Percentiles rank a stretch among this genome's conserved stretches.
Conservation (phyloP, 2,329 filamentous ascomycete genomes). For the Diaporthe sp. region DNA sequence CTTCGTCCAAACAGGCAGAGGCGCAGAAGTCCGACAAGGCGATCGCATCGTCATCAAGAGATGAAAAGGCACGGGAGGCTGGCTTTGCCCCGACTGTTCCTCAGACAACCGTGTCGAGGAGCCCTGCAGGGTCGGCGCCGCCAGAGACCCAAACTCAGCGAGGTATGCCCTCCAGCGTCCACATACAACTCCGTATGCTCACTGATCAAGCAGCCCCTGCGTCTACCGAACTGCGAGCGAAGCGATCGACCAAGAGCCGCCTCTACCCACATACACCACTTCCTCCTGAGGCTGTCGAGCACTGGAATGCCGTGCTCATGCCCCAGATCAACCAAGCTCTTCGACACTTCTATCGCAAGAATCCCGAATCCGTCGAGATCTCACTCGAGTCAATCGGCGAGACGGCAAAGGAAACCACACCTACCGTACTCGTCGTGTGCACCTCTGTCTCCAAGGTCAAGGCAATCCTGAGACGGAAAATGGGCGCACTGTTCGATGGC, state of each 20-base stretch:
- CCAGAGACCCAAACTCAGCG: slow-evolving; percentile 31
- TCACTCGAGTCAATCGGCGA: slow-evolving; percentile 82
- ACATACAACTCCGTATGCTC: neutral
- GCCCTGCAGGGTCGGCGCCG: neutral
- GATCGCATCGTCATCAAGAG: slow-evolving; percentile 36
- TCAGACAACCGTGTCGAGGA: neutral
- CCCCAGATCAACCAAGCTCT: slow-evolving; percentile 81
- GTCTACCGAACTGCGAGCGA: slow-evolving; percentile 43
- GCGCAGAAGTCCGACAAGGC: slow-evolving; percentile 32
- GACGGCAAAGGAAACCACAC: slow-evolving; percentile 73
- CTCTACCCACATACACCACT: slow-evolving; percentile 73
- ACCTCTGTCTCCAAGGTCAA: slow-evolving; percentile 81
- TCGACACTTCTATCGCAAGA: slow-evolving; percentile 78
- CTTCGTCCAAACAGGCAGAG: slow-evolving; percentile 27
- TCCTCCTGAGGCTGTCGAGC: slow-evolving; percentile 73
- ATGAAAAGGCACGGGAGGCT: slow-evolving; percentile 41
- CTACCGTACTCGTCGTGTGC: slow-evolving; percentile 84
- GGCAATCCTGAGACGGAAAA: slow-evolving; percentile 77
- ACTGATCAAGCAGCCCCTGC: slow-evolving; percentile 34
- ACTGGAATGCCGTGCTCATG: slow-evolving; percentile 80
- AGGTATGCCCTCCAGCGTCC: slow-evolving; percentile 34
- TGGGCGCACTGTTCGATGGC: slow-evolving; percentile 75
- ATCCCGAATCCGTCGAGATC: slow-evolving; percentile 83
- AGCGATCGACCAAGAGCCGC: slow-evolving; percentile 60
- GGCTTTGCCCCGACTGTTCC: slow-evolving; percentile 26